Evolutionary conservation across 1,284 basidiomycete genomes (phyloP).

Genomic region (Kalmanozyma brasiliensis): DNA sequence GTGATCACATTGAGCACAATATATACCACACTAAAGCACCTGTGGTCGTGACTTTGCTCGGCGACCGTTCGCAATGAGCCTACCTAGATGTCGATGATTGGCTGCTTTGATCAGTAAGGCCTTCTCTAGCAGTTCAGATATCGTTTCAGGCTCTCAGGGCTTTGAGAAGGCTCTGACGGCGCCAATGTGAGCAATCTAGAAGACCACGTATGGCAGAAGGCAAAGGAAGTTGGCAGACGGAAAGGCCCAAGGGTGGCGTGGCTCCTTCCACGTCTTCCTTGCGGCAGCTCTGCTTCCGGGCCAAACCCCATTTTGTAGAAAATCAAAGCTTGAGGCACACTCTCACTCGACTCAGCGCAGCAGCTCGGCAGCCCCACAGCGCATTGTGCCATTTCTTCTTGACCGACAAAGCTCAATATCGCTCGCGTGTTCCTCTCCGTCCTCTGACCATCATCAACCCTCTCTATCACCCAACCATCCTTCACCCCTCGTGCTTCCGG

Average conservation of each 20-base stretch:
- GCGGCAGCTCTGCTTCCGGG: slow-evolving; percentile 23
- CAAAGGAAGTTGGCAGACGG: slow-evolving; percentile 27
- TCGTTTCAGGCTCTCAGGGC: no score
- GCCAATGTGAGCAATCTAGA: no score
- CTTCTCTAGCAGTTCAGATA: no score
- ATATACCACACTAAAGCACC: no score
- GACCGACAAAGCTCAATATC: background rate
- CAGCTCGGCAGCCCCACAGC: slow-evolving; percentile 2
- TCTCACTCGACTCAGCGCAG: slow-evolving; percentile 2
- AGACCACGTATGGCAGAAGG: slow-evolving; percentile 23
- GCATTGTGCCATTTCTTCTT: background rate
- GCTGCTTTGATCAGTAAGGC: no score
- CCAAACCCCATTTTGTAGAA: background rate
- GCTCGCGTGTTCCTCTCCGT: slow-evolving; percentile 4
- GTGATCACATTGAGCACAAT: background rate
- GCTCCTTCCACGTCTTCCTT: slow-evolving; percentile 16
- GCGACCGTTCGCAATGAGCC: no score
- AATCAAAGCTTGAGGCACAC: no score
- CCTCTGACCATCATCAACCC: slow-evolving; percentile 2
- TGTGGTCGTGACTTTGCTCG: no score
- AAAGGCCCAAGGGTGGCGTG: background rate
- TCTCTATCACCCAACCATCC: background rate
- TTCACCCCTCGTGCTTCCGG: slow-evolving; percentile 10
- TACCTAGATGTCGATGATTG: no score
- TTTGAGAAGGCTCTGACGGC: no score